A percentile compares a stretch with the other conserved stretches of the same genome.
Conservation (phyloP, 148 eudicot species). For the Chenopodium quinoa region DNA sequence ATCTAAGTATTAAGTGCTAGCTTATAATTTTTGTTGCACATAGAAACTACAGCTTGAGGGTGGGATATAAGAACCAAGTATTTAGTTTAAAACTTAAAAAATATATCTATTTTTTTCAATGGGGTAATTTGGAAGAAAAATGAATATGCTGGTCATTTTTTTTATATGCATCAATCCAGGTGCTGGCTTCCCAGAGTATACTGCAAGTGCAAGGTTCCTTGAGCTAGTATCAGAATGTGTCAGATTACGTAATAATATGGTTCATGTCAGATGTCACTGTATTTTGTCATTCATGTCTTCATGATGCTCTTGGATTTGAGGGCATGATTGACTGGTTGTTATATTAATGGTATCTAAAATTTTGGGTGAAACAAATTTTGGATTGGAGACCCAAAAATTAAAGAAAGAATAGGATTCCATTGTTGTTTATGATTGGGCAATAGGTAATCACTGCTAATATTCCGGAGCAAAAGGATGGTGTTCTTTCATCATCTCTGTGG, state of each 20-base stretch:
- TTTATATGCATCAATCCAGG: not conserved
- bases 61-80: not conserved
- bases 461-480: not conserved
- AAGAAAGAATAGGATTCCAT: not conserved
- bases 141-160: not conserved
- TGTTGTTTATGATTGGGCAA: not conserved
- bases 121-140: not conserved
- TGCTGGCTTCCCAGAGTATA: not conserved
- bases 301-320: not conserved
- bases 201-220: not conserved
- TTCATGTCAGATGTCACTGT: not conserved
- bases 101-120: not conserved
- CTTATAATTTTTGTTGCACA: not conserved
- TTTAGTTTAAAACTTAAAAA: too few relatives aligned
- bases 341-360: not conserved
- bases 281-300: not conserved
- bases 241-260: not conserved
- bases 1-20: not conserved
- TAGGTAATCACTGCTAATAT: not conserved
- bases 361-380: not conserved
- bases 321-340: not conserved
- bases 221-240: not conserved
- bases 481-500: not conserved
- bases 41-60: not conserved
- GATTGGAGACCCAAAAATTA: not conserved